Base-by-base conservation (phyloP, 768 basidiomycete species). In the Lactarius deliciosus region DNA sequence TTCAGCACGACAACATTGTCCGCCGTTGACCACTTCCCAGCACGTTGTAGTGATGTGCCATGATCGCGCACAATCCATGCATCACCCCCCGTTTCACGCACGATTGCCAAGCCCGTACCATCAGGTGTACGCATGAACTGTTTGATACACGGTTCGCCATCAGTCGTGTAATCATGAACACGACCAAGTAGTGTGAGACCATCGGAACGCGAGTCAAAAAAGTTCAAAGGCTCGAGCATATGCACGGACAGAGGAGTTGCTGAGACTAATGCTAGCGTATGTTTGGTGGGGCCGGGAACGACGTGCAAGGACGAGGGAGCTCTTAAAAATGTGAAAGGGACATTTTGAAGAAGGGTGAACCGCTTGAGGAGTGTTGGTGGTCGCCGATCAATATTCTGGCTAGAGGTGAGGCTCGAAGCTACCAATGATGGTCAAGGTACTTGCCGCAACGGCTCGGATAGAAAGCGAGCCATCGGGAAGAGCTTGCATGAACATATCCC, bases 321-420 rank as follows among this genome's bases (percentile, higher is more conserved):
- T 16, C 73, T 74, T 60, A 81, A 78, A 50, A 89, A 77, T 18
- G 81, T 73, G 13, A 77, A 77, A 18, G 87, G 81, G 18, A 79
- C 79, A 0, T 85, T 83, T 64, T 90, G 87, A 55, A 91, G 85
- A 22, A 94, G 76, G 3, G 84, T 86, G 75, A 92, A 90, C 66
- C 89, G 87, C 72, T 83, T 85, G 34, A 94, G 79, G 3, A 94
- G 80, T 3, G 91, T 93, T 10, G 95, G 95, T 8, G 95, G 95
- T 70, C 89, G 85, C 18, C 90, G 82, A 73, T 96, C 94, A 70
- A 97, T 86, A 76, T 96, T 94, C 94, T 96, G 69, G 60, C 57
- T 18, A 61, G 40, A n/a, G 50, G 66, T 54, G 34, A 70, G 60
- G 7, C 68, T 47, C 11, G 32, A 32, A 16, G 58, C 57, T 40